Evolutionary conservation across 2,329 filamentous ascomycete species (phyloP), one percentile per base, ranked within the genome.

Genomic region (Coniochaeta hoffmannii): DNA sequence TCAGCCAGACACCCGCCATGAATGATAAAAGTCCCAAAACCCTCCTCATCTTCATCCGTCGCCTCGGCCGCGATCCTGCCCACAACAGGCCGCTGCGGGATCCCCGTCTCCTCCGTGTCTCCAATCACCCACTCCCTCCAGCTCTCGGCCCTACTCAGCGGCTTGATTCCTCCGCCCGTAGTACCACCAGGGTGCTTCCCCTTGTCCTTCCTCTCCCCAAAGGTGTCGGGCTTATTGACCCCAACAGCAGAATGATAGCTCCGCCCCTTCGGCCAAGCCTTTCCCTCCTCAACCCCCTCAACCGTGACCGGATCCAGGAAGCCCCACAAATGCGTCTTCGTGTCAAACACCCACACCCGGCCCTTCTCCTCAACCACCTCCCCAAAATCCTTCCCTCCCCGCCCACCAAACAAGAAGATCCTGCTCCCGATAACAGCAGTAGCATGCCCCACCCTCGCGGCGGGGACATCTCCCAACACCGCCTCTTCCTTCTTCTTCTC

Each of bases 381-480:
- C 1, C 80, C 74, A 81, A 89, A 86, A 28, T 82, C 83, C 3
- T 77, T 71, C 0, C 87, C 87, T 32, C 87, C 86, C 46, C 89
- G 84, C 10, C 91, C 90, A 50, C 89, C 90, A 69, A 92, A 96
- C 41, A 95, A 60, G 70, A 93, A 93, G 63, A 95, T 84, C 22
- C 83, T 84, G 46, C 80, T 78, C 56, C 85, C 79, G 56, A 94
- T 80, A 1, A 83, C 78, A 12, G 86, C 81, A 0, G 86, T 82
- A 32, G 89, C 86, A 61, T 90, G 82, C 19, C 90, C 90, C 2
- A 92, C 82, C 19, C 90, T 82, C 2, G 89, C 78, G 1, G 76
- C 70, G 0, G 90, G 89, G 1, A 88, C 76, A 31, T 77, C 66
- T 28, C 69, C 71, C 9, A 22, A 28, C 9, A 7, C 9, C 14